Base-by-base conservation (phyloP, 169 alveolate genomes). In the Cryptosporidium tyzzeri region DNA sequence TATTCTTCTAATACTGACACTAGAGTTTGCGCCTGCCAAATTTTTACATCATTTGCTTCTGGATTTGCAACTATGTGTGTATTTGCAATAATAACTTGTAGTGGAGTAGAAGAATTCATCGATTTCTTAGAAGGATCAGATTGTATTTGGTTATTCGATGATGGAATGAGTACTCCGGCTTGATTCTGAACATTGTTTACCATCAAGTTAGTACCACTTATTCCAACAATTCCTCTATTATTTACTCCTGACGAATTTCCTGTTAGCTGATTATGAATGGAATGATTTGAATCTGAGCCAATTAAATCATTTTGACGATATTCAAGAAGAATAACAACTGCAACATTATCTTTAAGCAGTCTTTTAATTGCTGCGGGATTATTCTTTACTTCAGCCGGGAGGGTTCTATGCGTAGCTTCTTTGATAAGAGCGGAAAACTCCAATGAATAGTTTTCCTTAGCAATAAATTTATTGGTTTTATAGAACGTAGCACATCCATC, bases 401-500 rank as follows among this genome's bases (percentile, higher is more conserved):
- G 67, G 0, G 93, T 85, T 51, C 92, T 70, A n/a, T 86, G 93
- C 2, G 95, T 91, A 53, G 94, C 94, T 70, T 84, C 94, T 61
- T 92, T 91, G 26, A 92, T 91, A 35, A 93, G 92, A 45, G 91
- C 91, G 44, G 94, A 84, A 91, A 93, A 93, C 84, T 93, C 96
- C 51, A 93, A 67, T 12, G 94, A 93, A 68, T 86, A 91, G 33
- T 92, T 86, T 67, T 93, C 96, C 31, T 91, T 91, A 71, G 93
- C 92, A 58, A 84, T 84, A 65, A 92, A 74, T 84, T 93, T 93
- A 55, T 85, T 74, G 45, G 86, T 87, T 69, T 86, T 91, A 69
- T 87, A 93, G 71, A 93, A 93, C 3, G 94, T 92, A 18, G 96
- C 96, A 84, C 95, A 93, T 14, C 96, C 95, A 59, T 92, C 95